Evolutionary conservation across 2,329 filamentous ascomycete genomes (phyloP).

Genomic region (Neonectria magnoliae): DNA sequence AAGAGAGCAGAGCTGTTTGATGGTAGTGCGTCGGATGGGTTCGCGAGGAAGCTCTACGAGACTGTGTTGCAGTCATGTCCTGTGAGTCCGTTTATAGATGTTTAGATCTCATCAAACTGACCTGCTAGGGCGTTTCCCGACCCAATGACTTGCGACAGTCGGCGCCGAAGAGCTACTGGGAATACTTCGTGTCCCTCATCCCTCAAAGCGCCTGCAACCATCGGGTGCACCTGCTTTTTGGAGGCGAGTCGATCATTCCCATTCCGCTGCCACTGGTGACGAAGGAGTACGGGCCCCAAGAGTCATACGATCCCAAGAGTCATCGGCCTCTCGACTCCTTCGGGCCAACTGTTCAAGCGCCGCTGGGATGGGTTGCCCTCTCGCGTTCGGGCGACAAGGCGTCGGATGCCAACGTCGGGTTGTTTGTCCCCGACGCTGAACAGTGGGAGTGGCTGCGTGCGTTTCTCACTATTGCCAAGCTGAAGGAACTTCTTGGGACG

Average conservation of each 20-base stretch:
- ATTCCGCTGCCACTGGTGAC: conserved; percentile 33
- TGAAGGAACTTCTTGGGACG: conserved; percentile 46
- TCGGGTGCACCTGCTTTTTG: conserved; percentile 32
- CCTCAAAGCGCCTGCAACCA: conserved; percentile 37
- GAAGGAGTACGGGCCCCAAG: conserved; percentile 31
- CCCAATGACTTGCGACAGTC: conserved; percentile 47
- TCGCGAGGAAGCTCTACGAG: conserved; percentile 44
- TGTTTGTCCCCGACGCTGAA: conserved; percentile 53
- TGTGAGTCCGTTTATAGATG: conserved; percentile 44
- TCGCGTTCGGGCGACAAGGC: conserved; percentile 50
- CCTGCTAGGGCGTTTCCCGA: conserved; percentile 14
- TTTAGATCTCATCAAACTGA: background rate
- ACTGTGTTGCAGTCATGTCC: conserved; percentile 55
- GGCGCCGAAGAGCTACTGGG: conserved; percentile 34
- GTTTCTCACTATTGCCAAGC: conserved; percentile 50
- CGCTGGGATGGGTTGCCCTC: conserved; percentile 39
- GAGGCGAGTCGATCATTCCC: conserved; percentile 16
- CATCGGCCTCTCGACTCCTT: conserved; percentile 22
- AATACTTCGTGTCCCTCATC: conserved; percentile 34
- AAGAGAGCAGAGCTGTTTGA: conserved; percentile 17
- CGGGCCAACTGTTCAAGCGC: conserved; percentile 33
- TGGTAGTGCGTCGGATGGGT: conserved; percentile 19
- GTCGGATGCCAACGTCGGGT: conserved; percentile 52
- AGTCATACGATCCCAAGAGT: conserved; percentile 34
- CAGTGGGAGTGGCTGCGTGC: conserved; percentile 56